Percentiles rank a stretch among this genome's conserved stretches.
Conservation (phyloP, 2,329 filamentous ascomycete species). For the Chrysoporthe deuterocubensis region DNA sequence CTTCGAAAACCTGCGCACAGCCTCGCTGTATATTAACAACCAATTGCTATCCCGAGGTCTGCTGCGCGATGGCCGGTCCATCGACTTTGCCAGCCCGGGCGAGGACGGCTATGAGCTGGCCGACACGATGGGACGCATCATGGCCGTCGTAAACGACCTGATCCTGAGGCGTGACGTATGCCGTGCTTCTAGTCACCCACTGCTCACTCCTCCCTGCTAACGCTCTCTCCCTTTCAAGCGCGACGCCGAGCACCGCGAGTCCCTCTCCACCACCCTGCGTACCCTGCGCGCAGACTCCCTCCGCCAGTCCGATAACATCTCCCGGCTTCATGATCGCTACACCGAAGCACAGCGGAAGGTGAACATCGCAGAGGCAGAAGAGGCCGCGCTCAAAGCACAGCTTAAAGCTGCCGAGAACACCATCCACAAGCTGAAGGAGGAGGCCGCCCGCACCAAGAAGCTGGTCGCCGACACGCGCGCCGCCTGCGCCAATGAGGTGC, state of each 20-base stretch:
- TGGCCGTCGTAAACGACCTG: slow-evolving; percentile 92
- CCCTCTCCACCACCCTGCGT: slow-evolving; percentile 77
- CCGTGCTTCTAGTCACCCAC: neutral
- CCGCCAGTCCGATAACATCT: slow-evolving; percentile 72
- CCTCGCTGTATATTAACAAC: slow-evolving; percentile 75
- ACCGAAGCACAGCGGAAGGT: slow-evolving; percentile 59
- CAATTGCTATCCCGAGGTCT: slow-evolving; percentile 69
- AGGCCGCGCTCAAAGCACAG: slow-evolving; percentile 70
- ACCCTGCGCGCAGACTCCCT: slow-evolving; percentile 75
- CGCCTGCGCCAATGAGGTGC: slow-evolving; percentile 87
- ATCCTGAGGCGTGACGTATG: slow-evolving; percentile 84
- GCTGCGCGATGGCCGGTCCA: slow-evolving; percentile 68
- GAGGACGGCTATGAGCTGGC: slow-evolving; percentile 56
- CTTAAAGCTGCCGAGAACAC: slow-evolving; percentile 75
- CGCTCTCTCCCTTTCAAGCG: slow-evolving; percentile 56
- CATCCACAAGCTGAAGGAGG: slow-evolving; percentile 79
- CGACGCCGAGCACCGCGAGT: slow-evolving; percentile 87
- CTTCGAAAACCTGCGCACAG: slow-evolving; percentile 65
- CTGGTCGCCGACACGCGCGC: slow-evolving; percentile 82
- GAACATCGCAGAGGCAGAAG: slow-evolving; percentile 68
- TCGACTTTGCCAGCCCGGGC: slow-evolving; percentile 81
- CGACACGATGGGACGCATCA: slow-evolving; percentile 81
- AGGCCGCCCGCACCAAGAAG: slow-evolving; percentile 77
- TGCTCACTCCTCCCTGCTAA: neutral
- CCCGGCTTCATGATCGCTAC: slow-evolving; percentile 59